Conservation (phyloP, 2,329 filamentous ascomycete species). For the Xylaria sp. region DNA sequence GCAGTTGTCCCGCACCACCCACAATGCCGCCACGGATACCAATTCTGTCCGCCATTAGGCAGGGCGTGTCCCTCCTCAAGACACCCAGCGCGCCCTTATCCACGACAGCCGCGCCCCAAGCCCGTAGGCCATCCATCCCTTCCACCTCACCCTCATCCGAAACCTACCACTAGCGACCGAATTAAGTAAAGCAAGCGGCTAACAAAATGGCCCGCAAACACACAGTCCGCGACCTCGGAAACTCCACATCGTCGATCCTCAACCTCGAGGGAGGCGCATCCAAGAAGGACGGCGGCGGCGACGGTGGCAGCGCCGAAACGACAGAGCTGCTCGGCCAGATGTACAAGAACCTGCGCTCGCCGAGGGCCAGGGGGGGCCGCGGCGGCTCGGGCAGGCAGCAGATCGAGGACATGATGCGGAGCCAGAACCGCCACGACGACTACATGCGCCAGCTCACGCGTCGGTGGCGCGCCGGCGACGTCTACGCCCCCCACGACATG, state of each 20-base stretch:
- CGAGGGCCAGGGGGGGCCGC: neutral
- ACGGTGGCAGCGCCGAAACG: slow-evolving; percentile 10
- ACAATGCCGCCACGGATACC: slow-evolving; percentile 57
- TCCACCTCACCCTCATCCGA: neutral
- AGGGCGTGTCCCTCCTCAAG: slow-evolving; percentile 36
- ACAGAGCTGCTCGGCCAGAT: slow-evolving; percentile 33
- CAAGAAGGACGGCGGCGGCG: neutral
- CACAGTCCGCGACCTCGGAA: slow-evolving; percentile 39
- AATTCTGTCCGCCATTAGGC: slow-evolving; percentile 41
- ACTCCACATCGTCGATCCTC: slow-evolving; percentile 40
- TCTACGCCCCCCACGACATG: slow-evolving; percentile 92
- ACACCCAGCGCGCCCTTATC: slow-evolving; percentile 43
- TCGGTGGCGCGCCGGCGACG: slow-evolving; percentile 79
- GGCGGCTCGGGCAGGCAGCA: neutral
- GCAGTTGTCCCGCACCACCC: slow-evolving; percentile 31
- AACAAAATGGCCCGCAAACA: neutral
- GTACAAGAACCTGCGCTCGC: slow-evolving; percentile 30
- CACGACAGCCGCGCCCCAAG: slow-evolving; percentile 39
- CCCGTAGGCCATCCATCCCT: slow-evolving; percentile 38
- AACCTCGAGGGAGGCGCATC: slow-evolving; percentile 36
- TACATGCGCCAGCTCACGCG: slow-evolving; percentile 73
- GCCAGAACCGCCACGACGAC: slow-evolving; percentile 58
- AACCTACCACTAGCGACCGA: neutral
- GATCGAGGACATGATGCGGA: slow-evolving; percentile 52
- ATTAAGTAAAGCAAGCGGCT: neutral